A percentile compares a stretch with the other conserved stretches of the same genome.
Conservation (phyloP, 139 green algal genomes). For the Pseudopediastrum boryanum region DNA sequence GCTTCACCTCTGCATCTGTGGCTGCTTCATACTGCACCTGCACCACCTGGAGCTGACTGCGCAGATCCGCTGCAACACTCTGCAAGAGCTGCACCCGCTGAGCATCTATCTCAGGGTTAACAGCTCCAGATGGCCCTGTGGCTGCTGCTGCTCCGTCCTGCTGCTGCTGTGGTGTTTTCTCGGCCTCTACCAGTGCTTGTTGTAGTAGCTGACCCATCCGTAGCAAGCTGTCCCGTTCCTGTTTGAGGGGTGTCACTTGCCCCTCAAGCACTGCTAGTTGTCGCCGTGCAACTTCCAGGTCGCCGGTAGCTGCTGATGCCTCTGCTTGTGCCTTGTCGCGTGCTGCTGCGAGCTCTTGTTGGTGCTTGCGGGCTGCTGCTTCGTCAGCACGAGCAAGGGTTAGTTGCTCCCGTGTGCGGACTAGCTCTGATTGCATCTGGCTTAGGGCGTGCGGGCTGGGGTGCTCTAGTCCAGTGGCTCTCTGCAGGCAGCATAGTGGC, state of each 20-base stretch:
- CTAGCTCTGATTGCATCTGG: conserved; percentile 1
- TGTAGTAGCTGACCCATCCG: too few relatives aligned
- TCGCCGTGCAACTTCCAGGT: too few relatives aligned
- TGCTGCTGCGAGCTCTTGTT: not conserved
- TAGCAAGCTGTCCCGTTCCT: too few relatives aligned
- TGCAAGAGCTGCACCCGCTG: too few relatives aligned
- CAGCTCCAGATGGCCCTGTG: too few relatives aligned
- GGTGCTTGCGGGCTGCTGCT: not conserved
- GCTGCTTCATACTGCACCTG: not conserved
- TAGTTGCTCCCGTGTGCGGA: conserved; percentile 15
- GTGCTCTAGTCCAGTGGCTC: conserved; percentile 17
- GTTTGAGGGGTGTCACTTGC: too few relatives aligned
- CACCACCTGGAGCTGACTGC: not conserved
- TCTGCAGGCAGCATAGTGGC: not conserved
- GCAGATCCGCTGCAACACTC: not conserved
- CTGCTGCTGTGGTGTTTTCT: too few relatives aligned
- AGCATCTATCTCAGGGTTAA: too few relatives aligned
- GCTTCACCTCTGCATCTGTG: not conserved
- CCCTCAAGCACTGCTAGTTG: too few relatives aligned
- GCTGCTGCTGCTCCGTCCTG: too few relatives aligned
- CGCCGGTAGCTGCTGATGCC: not conserved
- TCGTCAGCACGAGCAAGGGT: not conserved
- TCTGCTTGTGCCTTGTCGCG: not conserved
- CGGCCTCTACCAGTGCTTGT: too few relatives aligned
- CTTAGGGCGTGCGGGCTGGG: conserved; percentile 22